Conservation (phyloP, 2,329 filamentous ascomycete species). For the Cladophialophora carrionii region DNA sequence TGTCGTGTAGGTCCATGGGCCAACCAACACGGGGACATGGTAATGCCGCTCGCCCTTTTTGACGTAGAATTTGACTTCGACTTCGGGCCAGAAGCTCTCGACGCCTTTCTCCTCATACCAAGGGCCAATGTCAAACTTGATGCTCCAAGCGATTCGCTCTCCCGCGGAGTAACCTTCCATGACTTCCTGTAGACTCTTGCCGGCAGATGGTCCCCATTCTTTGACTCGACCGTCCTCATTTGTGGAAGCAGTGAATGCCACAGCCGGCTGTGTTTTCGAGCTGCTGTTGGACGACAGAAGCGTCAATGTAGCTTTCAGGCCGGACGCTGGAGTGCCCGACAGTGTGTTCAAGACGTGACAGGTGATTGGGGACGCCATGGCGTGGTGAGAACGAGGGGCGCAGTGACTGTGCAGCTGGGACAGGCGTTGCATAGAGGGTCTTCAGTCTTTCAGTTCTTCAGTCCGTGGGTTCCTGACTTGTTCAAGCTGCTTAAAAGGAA, state of each 20-base stretch:
- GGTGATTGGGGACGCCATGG: slow-evolving; percentile 48
- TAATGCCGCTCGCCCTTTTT: slow-evolving; percentile 54
- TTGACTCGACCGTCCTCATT: slow-evolving; percentile 53
- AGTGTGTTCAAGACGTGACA: slow-evolving; percentile 57
- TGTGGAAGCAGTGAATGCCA: slow-evolving; percentile 47
- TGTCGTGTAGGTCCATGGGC: slow-evolving; percentile 57
- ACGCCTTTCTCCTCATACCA: slow-evolving; percentile 55
- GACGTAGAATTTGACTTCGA: slow-evolving; percentile 56
- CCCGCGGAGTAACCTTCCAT: slow-evolving; percentile 37
- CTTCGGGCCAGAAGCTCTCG: slow-evolving; percentile 56
- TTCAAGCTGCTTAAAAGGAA: slow-evolving; percentile 19
- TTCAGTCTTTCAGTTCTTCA: not conserved
- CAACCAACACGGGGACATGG: slow-evolving; percentile 56
- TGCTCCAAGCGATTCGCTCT: slow-evolving; percentile 51
- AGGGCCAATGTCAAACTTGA: slow-evolving; percentile 51
- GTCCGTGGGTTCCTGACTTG: not conserved
- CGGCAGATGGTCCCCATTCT: slow-evolving; percentile 45
- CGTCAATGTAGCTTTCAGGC: slow-evolving; percentile 55
- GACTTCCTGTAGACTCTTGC: slow-evolving; percentile 34
- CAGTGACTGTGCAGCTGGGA: slow-evolving; percentile 6
- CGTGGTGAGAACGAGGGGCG: slow-evolving; percentile 5
- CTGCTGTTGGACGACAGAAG: slow-evolving; percentile 60
- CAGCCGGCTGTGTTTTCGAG: slow-evolving; percentile 22
- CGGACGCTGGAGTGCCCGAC: slow-evolving; percentile 50
- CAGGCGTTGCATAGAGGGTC: slow-evolving; percentile 2